Base-by-base conservation (phyloP, 208 protist species). In the Leishmania braziliensis region DNA sequence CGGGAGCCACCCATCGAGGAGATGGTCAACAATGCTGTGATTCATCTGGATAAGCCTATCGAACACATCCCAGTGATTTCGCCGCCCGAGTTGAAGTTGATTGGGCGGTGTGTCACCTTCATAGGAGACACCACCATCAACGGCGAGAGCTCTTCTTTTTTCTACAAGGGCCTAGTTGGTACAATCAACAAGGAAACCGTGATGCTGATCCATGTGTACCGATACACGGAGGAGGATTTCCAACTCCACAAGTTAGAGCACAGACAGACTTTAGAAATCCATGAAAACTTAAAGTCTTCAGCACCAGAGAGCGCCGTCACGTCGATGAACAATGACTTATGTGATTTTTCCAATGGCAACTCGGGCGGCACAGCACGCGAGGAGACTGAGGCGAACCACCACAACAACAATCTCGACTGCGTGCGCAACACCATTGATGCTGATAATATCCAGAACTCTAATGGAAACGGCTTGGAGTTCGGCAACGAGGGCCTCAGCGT, bases 121-220 rank as follows among this genome's bases (percentile, higher is more conserved):
- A 79, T 78, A 2, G 91, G 87, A 2, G 94, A 96, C 58, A 92
- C 91, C 16, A 83, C 69, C 3, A 74, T 93, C 29, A 69, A 86
- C n/a, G 90, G 86, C 39, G 86, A 95, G 63, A 81, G 2, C 51
- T 77, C 60, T 60, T 86, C 5, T 88, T 95, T 95, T 39, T 83
- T 89, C 75, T 97, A 96, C 77, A 87, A 95, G 69, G 94, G 94
- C 63, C 78, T 95, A 4, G 91, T 97, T 26, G 83, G 69, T 36
- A 93, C 89, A 73, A 92, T 97, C 73, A 94, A 85, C 51, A 91
- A 93, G 50, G 90, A 95, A 70, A 95, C 91, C 6, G 92, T 97
- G 1, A 89, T 90, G 83, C 86, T 97, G 58, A 91, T 96, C 69
- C 80, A 96, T 79, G 91, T 91, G 5, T 73, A 81, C 39, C 86